These are phyloP conservation scores for Candolleomyces efflorescens DNA, from an alignment of 768 basidiomycete genomes.

Conservation along the genomic window DNA sequence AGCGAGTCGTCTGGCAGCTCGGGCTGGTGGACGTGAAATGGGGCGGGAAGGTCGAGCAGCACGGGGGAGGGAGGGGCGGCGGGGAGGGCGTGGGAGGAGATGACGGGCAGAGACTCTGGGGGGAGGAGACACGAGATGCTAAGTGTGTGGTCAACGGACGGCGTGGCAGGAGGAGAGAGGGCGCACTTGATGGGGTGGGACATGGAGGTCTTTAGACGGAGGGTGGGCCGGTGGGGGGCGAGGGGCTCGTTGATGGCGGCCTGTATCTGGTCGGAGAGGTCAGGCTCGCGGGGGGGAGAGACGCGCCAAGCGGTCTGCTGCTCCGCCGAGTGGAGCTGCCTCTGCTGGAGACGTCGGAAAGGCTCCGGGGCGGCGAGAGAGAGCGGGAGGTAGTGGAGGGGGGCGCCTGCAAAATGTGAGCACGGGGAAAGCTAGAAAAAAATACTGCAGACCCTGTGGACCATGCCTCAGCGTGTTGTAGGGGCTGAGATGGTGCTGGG, in stretches of 20 bases:
- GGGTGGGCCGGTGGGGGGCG: constrained; percentile 1
- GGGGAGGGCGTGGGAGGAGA: constrained; percentile 42
- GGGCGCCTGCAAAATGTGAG: constrained; percentile 39
- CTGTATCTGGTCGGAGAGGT: constrained; percentile 34
- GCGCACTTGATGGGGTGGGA: constrained; percentile 82
- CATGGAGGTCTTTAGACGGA: constrained; percentile 61
- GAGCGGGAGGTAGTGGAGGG: constrained; percentile 56
- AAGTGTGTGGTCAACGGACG: constrained; percentile 12
- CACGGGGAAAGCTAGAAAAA: constrained; percentile 4
- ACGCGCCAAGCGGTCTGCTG: constrained; percentile 15
- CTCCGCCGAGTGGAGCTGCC: constrained; percentile 39
- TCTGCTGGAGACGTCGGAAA: constrained; percentile 45
- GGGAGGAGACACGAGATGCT: constrained; percentile 68
- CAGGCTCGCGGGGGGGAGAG: constrained; percentile 8
- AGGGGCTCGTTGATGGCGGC: constrained; percentile 50
- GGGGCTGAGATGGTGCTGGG: constrained; percentile 70
- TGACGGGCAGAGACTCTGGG: constrained; percentile 46
- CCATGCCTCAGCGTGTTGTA: constrained; percentile 72
- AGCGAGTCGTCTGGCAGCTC: neutral
- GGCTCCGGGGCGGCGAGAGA: constrained; percentile 60
- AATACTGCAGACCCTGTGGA: constrained; percentile 23
- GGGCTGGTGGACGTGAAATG: constrained; percentile 28
- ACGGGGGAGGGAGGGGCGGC: constrained; percentile 33
- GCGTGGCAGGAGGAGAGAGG: constrained; percentile 17
- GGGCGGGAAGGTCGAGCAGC: constrained; percentile 40